A percentile compares a stretch with the other conserved stretches of the same genome.
Evolutionary conservation across 2,329 filamentous ascomycete species (phyloP).

Genomic region (Aspergillus viridinutans): DNA sequence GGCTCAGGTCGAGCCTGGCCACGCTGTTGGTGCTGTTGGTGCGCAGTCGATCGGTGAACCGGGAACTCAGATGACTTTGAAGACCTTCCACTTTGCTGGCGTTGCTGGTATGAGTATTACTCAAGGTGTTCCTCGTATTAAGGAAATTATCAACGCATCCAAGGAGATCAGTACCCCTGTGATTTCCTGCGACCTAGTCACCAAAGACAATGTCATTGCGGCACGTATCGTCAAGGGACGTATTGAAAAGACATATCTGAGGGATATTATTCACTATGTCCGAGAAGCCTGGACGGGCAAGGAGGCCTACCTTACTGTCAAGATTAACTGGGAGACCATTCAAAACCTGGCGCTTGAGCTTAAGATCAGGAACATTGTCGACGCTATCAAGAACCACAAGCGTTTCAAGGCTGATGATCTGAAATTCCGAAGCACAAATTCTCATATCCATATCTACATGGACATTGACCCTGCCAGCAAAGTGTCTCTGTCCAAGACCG

Average conservation of each 20-base stretch:
- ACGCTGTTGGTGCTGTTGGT: conserved; percentile 92
- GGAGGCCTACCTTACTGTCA: conserved; percentile 71
- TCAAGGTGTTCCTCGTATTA: conserved; percentile 98
- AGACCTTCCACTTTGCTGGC: conserved; percentile 99
- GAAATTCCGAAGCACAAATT: conserved; percentile 47
- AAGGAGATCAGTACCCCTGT: conserved; percentile 91
- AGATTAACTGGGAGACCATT: conserved; percentile 75
- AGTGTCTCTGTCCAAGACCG: conserved; percentile 36
- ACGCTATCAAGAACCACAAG: conserved; percentile 73
- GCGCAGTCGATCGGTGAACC: conserved; percentile 98
- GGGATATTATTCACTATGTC: conserved; percentile 73
- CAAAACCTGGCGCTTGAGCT: conserved; percentile 79
- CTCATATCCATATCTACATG: conserved; percentile 69
- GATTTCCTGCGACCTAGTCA: conserved; percentile 80
- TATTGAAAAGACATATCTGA: conserved; percentile 90
- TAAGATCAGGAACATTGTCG: conserved; percentile 65
- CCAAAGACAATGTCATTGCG: conserved; percentile 67
- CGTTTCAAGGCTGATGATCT: conserved; percentile 69
- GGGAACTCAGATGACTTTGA: conserved; percentile 97
- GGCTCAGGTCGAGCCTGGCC: conserved; percentile 87
- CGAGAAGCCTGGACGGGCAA: conserved; percentile 84
- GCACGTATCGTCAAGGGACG: conserved; percentile 89
- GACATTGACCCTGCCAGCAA: conserved; percentile 40
- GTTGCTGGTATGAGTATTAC: conserved; percentile 99
- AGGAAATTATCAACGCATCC: conserved; percentile 99